Evolutionary conservation across 768 basidiomycete species (phyloP).

Genomic region (Stropharia rugosoannulata): DNA sequence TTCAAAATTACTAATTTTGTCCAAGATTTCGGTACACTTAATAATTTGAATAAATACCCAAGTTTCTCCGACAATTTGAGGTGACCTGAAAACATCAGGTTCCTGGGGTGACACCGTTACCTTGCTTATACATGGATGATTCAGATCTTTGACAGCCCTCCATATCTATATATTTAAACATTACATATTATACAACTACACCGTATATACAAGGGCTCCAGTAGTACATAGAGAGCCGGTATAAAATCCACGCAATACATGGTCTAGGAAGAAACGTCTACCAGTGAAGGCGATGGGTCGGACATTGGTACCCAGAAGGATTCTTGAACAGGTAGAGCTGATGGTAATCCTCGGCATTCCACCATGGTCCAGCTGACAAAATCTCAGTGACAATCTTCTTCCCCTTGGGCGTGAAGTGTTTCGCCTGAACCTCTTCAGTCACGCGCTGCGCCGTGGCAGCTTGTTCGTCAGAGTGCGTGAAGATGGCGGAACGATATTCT

Average conservation of each 20-base stretch:
- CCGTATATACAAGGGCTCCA: neutral
- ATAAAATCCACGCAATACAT: neutral
- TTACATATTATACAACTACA: neutral
- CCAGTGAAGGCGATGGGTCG: constrained; percentile 86
- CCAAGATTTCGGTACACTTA: too few relatives aligned
- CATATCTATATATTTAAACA: neutral
- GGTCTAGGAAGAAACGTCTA: constrained; percentile 25
- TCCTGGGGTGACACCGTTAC: too few relatives aligned
- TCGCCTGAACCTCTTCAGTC: constrained; percentile 79
- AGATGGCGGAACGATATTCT: constrained; percentile 96
- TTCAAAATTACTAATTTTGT: too few relatives aligned
- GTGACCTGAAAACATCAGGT: too few relatives aligned
- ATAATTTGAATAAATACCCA: too few relatives aligned
- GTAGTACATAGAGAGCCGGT: neutral
- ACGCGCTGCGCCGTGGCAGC: constrained; percentile 68
- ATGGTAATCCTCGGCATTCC: constrained; percentile 80
- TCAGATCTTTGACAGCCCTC: too few relatives aligned
- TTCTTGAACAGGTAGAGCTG: constrained; percentile 84
- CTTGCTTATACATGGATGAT: too few relatives aligned
- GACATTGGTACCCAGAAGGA: constrained; percentile 88
- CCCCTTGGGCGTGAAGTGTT: constrained; percentile 74
- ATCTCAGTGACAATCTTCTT: constrained; percentile 81
- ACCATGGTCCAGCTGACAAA: constrained; percentile 71
- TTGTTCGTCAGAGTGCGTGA: constrained; percentile 76
- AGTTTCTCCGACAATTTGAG: too few relatives aligned